Evolutionary conservation across 345 rosid species (phyloP), one percentile per base, ranked within the genome.

Genomic region (Anacardium occidentale): DNA sequence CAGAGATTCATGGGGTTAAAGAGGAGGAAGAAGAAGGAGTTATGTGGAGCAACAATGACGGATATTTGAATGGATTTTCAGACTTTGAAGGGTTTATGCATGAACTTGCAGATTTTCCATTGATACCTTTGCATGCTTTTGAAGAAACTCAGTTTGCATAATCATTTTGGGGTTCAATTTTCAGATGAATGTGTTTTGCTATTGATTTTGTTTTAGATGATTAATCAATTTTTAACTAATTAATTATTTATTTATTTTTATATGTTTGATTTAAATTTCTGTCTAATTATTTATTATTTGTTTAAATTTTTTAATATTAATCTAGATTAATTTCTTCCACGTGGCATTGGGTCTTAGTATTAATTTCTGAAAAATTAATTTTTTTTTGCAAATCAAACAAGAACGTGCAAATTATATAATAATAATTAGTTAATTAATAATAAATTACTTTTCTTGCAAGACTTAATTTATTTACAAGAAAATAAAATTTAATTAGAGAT

Each of bases 71-170:
- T 42, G 85, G 85, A 0, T 87, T 91, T 70, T 77, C 84, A 69
- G 92, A 90, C 77, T 85, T 90, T 24, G 92, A 86, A 74, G 96
- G 93, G 8, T 86, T 90, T 67, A 85, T 87, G 57, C 93, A 88
- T 75, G 89, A 88, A n/a, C 85, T 90, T 71, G 87, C 76, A 72
- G 92, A 86, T 74, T 83, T 86, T 55, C 76, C 94, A 21, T 78
- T 80, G 69, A 60, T 81, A 29, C 87, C 89, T 74, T 57, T 78
- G 75, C 85, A 78, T 71, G 84, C 74, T 34, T 82, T 81, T 42
- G 87, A 76, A 75, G 85, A 77, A 59, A 71, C 55, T 73, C 73
- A 79, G 62, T 72, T 79, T 54, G 76, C 75, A 44, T 58, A 77
- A 50, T 29, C 3, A 1, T 29, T 29, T 29, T 29, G 32, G 32